Percentiles rank a stretch among this genome's conserved stretches.
phyloP scores from a whole-genome alignment of 2,329 filamentous ascomycete species.

The Hirsutella minnesotensis region DNA sequence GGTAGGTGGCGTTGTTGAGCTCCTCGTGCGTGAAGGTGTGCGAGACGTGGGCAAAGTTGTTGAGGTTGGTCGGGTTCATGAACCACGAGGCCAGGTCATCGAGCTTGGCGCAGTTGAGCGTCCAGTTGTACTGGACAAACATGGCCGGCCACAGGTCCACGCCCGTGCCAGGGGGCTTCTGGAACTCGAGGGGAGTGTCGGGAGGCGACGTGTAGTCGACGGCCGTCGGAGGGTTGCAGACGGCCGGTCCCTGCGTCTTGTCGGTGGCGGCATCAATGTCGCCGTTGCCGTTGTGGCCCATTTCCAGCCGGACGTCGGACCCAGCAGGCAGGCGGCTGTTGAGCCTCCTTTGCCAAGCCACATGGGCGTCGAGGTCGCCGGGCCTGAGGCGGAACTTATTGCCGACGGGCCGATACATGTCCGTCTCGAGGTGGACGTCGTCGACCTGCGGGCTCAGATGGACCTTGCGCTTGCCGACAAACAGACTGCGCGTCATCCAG shows the following conservation, averaged over 20 bases:
- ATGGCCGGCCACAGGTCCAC: conserved; percentile 35
- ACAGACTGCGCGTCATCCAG: conserved; percentile 48
- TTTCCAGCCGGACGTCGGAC: conserved; percentile 38
- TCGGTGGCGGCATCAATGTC: conserved; percentile 40
- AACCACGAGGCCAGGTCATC: conserved; percentile 45
- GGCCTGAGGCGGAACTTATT: conserved; percentile 35
- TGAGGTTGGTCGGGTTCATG: conserved; percentile 30
- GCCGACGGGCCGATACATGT: conserved; percentile 34
- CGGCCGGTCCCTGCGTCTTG: conserved; percentile 23
- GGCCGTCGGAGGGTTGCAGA: conserved; percentile 26
- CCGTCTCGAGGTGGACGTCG: conserved; percentile 46
- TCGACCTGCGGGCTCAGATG: conserved; percentile 48
- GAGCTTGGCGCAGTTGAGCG: conserved; percentile 31
- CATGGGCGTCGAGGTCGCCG: conserved; percentile 33
- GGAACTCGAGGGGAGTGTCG: conserved; percentile 31
- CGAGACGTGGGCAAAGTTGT: conserved; percentile 45
- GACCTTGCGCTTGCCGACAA: conserved; percentile 42
- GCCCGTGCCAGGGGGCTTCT: conserved; percentile 37
- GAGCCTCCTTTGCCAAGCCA: conserved; percentile 27
- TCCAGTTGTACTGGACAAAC: conserved; percentile 40
- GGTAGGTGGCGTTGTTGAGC: conserved; percentile 47
- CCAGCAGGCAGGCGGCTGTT: conserved; percentile 36
- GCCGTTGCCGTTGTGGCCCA: conserved; percentile 38
- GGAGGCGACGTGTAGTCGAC: conserved; percentile 33
- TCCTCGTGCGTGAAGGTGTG: conserved; percentile 51